Base-by-base conservation (phyloP, 352 stramenopile genomes). In the Pythium dissotocum region DNA sequence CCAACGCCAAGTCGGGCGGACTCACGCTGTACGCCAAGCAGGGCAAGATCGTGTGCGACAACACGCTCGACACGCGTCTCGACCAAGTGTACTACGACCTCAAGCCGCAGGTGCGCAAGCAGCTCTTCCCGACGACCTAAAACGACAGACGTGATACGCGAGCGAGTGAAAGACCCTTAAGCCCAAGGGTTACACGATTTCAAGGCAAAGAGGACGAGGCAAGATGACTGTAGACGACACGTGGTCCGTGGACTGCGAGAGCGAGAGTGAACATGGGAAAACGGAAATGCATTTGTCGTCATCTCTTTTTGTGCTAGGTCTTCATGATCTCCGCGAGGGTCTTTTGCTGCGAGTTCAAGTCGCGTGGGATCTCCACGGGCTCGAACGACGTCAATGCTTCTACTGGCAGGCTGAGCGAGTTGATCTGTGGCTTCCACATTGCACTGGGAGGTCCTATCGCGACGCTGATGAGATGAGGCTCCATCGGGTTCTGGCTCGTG, bases 31-130 rank as follows among this genome's bases (percentile, higher is more conserved):
- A 93, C 60, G 93, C 91, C 56, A 91, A 95, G 49, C 83, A 97
- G 73, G 94, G 94, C 79, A 98, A 97, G 77, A 98, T 99, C 77
- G 91, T 99, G 52, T 98, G 95, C 70, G 96, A 99, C 82, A 99
- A 99, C 78, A 99, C 96, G 61, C 90, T 99, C 75, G 88, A 97
- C 72, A 97, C 92, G 73, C 85, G 85, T 55, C 80, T 94, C 58
- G 74, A 89, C 77, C 79, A 85, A 65, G 80, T 94, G 60, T 91
- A 91, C 76, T 94, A 94, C 76, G 85, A 94, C 54, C 76, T 91
- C 63, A 92, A 91, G 76, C 85, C 85, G 26, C 82, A 75, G 49
- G 77, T 94, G 46, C 85, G 85, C 70, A 90, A 94, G 73, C 84
- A 84, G 79, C 61, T 94, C 49, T 94, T 94, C 76, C 83, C 85